A percentile compares a stretch with the other conserved stretches of the same genome.
Evolutionary conservation across 169 alveolate species (phyloP).

Genomic region (Eimeria falciformis): DNA sequence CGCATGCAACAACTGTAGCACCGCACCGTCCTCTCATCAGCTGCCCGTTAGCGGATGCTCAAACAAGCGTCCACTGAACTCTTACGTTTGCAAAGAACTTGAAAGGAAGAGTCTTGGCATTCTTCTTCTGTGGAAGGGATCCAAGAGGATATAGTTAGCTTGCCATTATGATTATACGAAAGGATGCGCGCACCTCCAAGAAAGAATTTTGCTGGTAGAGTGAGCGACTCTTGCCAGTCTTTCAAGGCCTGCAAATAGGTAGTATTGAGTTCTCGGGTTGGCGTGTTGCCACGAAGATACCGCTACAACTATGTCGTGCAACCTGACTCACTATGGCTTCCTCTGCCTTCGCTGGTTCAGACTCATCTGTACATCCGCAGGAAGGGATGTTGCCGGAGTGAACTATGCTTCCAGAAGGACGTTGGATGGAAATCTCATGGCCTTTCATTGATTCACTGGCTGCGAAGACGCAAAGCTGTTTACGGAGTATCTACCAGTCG

Average conservation of each 20-base stretch:
- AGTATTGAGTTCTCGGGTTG: no score
- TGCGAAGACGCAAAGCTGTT: constrained; percentile 25
- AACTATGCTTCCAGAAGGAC: constrained; percentile 14
- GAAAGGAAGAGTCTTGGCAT: neutral
- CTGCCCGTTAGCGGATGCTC: neutral
- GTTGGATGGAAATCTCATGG: neutral
- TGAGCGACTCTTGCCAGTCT: constrained; percentile 35
- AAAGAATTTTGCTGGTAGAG: constrained; percentile 21
- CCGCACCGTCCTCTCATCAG: neutral
- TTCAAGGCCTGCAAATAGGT: neutral
- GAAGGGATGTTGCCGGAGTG: constrained; percentile 58
- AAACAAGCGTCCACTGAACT: neutral
- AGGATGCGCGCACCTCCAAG: constrained; percentile 54
- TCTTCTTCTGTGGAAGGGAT: constrained; percentile 47
- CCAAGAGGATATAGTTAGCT: constrained; percentile 33
- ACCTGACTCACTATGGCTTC: constrained; percentile 37
- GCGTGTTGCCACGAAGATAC: no score
- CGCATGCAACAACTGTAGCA: neutral
- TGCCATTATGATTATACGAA: neutral
- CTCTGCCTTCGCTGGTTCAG: constrained; percentile 60
- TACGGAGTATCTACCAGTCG: neutral
- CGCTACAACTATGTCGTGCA: neutral
- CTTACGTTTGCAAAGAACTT: constrained; percentile 65
- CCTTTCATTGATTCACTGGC: constrained; percentile 14
- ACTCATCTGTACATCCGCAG: constrained; percentile 43